phyloP scores from a whole-genome alignment of 176 grass and related monocot species.

The Avena insularis region DNA sequence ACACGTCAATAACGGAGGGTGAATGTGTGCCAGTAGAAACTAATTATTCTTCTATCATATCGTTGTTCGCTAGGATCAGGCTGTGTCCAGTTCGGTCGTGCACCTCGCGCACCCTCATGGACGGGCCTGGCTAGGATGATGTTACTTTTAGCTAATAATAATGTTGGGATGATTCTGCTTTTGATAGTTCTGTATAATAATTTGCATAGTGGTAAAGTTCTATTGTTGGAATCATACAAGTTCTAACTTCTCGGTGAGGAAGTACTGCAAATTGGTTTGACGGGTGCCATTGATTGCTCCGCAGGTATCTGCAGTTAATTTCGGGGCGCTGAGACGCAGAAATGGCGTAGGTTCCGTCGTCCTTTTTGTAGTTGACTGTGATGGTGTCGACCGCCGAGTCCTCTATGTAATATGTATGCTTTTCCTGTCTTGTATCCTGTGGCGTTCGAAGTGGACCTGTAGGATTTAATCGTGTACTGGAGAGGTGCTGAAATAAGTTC shows the following conservation, averaged over 20 bases:
- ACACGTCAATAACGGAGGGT: not conserved
- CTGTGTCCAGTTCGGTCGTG: too few species aligned
- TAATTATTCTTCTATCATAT: not conserved
- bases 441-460: not conserved
- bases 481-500: too few species aligned
- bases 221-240: not conserved
- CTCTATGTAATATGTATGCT: not conserved
- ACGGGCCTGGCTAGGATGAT: not conserved
- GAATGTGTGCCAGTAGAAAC: not conserved
- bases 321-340: not conserved
- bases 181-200: not conserved
- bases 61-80: too few species aligned
- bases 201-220: not conserved
- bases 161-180: not conserved
- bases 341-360: too few species aligned
- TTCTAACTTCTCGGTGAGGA: not conserved
- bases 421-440: not conserved
- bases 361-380: not conserved
- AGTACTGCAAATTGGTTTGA: not conserved
- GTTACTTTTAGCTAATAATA: not conserved
- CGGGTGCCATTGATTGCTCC: not conserved
- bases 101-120: too few species aligned
- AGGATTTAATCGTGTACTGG: not conserved
- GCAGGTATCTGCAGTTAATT: not conserved
- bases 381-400: not conserved